phyloP scores from a whole-genome alignment of 352 stramenopile species.

The Halophytophthora polymorphica region DNA sequence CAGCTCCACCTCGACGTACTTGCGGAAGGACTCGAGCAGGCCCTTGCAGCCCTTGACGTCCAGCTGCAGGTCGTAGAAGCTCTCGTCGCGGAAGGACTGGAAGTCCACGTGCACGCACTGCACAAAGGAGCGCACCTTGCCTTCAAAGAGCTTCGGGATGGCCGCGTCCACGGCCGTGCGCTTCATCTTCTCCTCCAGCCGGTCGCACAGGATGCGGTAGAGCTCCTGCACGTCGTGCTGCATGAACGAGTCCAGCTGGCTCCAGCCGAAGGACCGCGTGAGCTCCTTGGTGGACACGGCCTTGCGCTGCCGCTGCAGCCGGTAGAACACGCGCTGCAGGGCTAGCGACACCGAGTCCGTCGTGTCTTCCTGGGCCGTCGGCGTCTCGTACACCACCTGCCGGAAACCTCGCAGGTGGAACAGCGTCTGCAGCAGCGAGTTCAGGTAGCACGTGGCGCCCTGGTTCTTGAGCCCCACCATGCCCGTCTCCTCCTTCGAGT shows the following conservation, averaged over 20 bases:
- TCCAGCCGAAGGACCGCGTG: constrained; percentile 92
- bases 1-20: constrained; percentile 92
- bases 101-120: constrained; percentile 91
- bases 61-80: constrained; percentile 92
- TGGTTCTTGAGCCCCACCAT: constrained; percentile 90
- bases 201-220: constrained; percentile 89
- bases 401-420: constrained; percentile 88
- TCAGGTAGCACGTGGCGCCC: constrained; percentile 93
- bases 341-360: constrained; percentile 82
- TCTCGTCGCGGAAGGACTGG: constrained; percentile 84
- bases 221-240: constrained; percentile 93
- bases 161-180: constrained; percentile 72
- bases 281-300: constrained; percentile 91
- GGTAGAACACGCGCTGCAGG: constrained; percentile 84
- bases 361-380: constrained; percentile 73
- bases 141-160: constrained; percentile 88
- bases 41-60: constrained; percentile 91
- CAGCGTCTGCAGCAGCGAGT: constrained; percentile 91
- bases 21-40: constrained; percentile 88
- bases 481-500: constrained; percentile 79
- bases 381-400: constrained; percentile 81
- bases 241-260: constrained; percentile 88
- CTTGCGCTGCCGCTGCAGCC: constrained; percentile 64
- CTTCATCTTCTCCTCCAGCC: constrained; percentile 93
- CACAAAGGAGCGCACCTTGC: constrained; percentile 88